These are phyloP conservation scores for Sporodiniella umbellata DNA, from an alignment of 371 early-diverging fungal species.

Conservation along the genomic window DNA sequence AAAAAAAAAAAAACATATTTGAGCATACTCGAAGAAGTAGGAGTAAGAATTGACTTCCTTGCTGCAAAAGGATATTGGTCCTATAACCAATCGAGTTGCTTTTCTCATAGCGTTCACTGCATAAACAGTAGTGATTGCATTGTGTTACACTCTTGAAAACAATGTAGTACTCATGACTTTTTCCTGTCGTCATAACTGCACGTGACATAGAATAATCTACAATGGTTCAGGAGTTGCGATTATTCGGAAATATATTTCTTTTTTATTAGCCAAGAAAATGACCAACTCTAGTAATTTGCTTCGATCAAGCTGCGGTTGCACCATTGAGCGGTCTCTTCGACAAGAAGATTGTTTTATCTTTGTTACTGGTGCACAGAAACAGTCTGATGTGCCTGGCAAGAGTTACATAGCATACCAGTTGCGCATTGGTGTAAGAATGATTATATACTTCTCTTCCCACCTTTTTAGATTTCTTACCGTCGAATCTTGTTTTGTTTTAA, in stretches of 20 bases:
- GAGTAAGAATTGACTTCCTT: too few species aligned
- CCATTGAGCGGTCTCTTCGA: slow-evolving; percentile 28
- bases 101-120: too few species aligned
- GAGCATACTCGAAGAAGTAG: too few species aligned
- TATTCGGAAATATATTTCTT: too few species aligned
- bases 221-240: too few species aligned
- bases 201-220: not conserved
- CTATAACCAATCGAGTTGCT: too few species aligned
- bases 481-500: too few species aligned
- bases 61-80: too few species aligned
- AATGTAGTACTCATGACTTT: too few species aligned
- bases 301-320: slow-evolving; percentile 23
- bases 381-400: slow-evolving; percentile 35
- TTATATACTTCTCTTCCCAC: not conserved
- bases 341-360: slow-evolving; percentile 29
- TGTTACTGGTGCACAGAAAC: slow-evolving; percentile 43
- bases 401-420: slow-evolving; percentile 57
- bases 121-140: too few species aligned
- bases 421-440: slow-evolving; percentile 48
- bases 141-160: too few species aligned
- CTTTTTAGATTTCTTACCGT: not conserved
- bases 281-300: slow-evolving; percentile 20
- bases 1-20: too few species aligned
- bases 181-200: not conserved
- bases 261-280: slow-evolving; percentile 10